Conservation (phyloP, 768 basidiomycete genomes). For the Pleurotus platypus region DNA sequence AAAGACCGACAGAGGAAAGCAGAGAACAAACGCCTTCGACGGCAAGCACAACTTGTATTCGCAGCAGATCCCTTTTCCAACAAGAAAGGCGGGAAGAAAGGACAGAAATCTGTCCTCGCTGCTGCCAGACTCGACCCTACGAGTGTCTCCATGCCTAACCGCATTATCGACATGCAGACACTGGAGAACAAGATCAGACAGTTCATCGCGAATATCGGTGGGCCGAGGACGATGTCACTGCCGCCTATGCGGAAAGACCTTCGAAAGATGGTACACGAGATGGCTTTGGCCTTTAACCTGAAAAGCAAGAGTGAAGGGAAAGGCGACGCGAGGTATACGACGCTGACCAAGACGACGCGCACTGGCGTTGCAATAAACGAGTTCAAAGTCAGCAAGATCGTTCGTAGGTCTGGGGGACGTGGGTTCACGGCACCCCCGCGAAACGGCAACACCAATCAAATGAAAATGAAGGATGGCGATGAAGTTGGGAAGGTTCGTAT, state of each 20-base stretch:
- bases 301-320: slow-evolving; percentile 75
- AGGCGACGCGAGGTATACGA: slow-evolving; percentile 71
- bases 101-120: slow-evolving; percentile 61
- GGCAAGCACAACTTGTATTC: slow-evolving; percentile 46
- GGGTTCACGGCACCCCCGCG: slow-evolving; percentile 21
- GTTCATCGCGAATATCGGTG: slow-evolving; percentile 60
- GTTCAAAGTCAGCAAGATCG: slow-evolving; percentile 45
- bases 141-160: slow-evolving; percentile 40
- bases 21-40: slow-evolving; percentile 62
- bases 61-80: slow-evolving; percentile 60
- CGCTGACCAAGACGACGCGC: slow-evolving; percentile 62
- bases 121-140: slow-evolving; percentile 48
- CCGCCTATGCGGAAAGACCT: slow-evolving; percentile 77
- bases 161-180: slow-evolving; percentile 61
- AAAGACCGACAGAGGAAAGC: slow-evolving; percentile 84
- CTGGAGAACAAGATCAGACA: slow-evolving; percentile 66
- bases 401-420: slow-evolving; percentile 34
- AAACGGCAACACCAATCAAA: slow-evolving; percentile 15
- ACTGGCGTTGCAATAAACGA: slow-evolving; percentile 59
- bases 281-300: slow-evolving; percentile 76
- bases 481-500: slow-evolving; percentile 73
- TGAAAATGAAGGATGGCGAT: slow-evolving; percentile 64
- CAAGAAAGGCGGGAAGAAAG: slow-evolving; percentile 69
- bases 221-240: slow-evolving; percentile 52
- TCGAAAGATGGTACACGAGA: slow-evolving; percentile 72